Evolutionary conservation across 371 early-diverging fungal species (phyloP), one percentile per base, ranked within the genome.

Genomic region (Apophysomyces trapeziformis): DNA sequence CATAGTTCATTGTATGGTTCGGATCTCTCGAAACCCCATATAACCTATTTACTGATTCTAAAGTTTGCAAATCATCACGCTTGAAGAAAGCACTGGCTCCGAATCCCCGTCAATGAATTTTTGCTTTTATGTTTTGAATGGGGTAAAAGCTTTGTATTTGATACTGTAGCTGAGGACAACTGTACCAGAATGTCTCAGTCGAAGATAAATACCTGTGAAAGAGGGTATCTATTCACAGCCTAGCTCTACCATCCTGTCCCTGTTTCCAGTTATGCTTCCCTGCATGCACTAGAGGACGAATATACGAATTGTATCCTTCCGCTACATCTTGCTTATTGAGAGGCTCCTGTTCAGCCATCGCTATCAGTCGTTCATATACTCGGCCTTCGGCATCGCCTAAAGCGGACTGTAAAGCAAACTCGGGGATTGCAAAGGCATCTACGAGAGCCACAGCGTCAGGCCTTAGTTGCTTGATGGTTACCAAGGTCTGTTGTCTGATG

Each of bases 381-480:
- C 81, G 68, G 21, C 93, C 94, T 37, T 92, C 86, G 7, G 68
- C 75, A n/a, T 83, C 76, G 13, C 92, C 94, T 37, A 94, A 67
- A 0, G 92, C 88, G n/a, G 90, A 89, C 60, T 91, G 87, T 26
- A 94, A 73, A 12, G 85, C 71, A 47, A 76, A 81, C 44, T 94
- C 94, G 1, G 92, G 82, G 60, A 91, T 76, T 11, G 83, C 90
- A 79, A 92, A 91, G 13, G 88, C 81, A 60, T 93, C 93, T 0
- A 89, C 87, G 16, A 93, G 78, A 0, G 89, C 85, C 36, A 92
- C 87, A 0, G 89, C 90, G 62, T 92, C 84, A 16, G 86, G 88
- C 11, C 95, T 82, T 6, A 94, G 80, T 0, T 74, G 69, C 60
- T 84, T 83, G 8, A 91, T 72, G 2, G 77, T 21, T 11, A 39